Conservation (phyloP, 1,284 basidiomycete species). For the Ceratobasidium sp. region DNA sequence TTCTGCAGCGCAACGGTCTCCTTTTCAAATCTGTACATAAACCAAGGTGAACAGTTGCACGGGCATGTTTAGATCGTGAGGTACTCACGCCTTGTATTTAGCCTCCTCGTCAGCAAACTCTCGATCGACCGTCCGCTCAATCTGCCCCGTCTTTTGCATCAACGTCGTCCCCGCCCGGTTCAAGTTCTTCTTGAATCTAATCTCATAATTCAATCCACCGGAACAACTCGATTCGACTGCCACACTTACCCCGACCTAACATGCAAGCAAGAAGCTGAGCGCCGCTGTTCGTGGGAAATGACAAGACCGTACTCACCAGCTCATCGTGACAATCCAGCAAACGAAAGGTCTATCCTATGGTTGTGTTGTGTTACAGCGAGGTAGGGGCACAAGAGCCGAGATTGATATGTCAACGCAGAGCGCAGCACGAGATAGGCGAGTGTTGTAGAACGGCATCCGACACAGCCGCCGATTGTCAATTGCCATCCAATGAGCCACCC, state of each 20-base stretch:
- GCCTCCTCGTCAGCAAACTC: conserved; percentile 94
- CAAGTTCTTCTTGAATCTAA: conserved; percentile 92
- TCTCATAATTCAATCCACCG: not conserved
- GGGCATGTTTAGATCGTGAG: not conserved
- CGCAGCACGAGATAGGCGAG: not conserved
- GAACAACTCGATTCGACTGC: too few species aligned
- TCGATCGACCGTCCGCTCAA: conserved; percentile 93
- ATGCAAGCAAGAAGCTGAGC: conserved; percentile 2
- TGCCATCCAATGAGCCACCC: not conserved
- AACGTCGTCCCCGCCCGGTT: conserved; percentile 93
- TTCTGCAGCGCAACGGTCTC: conserved; percentile 92
- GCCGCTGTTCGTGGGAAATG: conserved; percentile 4
- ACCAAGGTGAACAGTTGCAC: conserved; percentile 31
- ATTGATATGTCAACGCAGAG: not conserved
- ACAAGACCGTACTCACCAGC: conserved; percentile 4
- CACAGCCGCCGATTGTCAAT: conserved; percentile 5
- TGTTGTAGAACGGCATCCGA: conserved; percentile 15
- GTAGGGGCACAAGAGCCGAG: conserved; percentile 5
- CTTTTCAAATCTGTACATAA: conserved; percentile 82
- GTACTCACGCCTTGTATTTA: conserved; percentile 85
- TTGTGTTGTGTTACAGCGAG: conserved; percentile 2
- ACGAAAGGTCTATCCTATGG: conserved; percentile 3
- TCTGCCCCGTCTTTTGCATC: conserved; percentile 96
- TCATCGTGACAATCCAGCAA: conserved; percentile 24
- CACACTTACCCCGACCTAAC: conserved; percentile 32